Conservation (phyloP, 805 yeast genomes). For the Suhomyces vadensis region DNA sequence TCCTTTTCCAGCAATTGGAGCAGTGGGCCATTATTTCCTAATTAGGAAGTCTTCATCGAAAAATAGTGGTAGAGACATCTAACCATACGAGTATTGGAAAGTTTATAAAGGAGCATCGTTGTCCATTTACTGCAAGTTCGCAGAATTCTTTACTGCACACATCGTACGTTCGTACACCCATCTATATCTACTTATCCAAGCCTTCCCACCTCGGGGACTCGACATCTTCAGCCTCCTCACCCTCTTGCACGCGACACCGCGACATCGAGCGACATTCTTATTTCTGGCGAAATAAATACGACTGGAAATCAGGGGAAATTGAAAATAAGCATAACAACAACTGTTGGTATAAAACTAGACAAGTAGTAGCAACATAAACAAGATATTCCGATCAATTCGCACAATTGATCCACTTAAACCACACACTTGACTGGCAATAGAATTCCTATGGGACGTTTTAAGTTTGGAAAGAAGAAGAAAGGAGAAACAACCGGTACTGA, state of each 20-base stretch:
- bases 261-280: too few species aligned
- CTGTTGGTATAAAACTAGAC: neutral
- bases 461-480: conserved; percentile 52
- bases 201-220: too few species aligned
- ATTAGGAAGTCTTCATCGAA: conserved; percentile 6
- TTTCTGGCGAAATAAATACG: too few species aligned
- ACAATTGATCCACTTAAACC: neutral
- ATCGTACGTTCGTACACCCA: too few species aligned
- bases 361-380: too few species aligned
- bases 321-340: too few species aligned
- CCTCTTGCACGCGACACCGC: too few species aligned
- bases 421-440: neutral
- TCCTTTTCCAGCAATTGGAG: conserved; percentile 5
- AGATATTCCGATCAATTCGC: neutral
- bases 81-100: neutral
- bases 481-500: conserved; percentile 27
- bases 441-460: conserved; percentile 53
- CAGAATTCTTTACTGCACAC: too few species aligned
- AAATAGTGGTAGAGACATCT: neutral
- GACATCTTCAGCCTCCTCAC: too few species aligned
- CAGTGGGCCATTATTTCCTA: conserved; percentile 3
- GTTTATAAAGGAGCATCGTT: conserved; percentile 3
- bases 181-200: too few species aligned
- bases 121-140: too few species aligned
- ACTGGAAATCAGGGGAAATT: too few species aligned